Conservation (phyloP, 1,284 basidiomycete species). For the Xerocomus cyaneibrunnescens region DNA sequence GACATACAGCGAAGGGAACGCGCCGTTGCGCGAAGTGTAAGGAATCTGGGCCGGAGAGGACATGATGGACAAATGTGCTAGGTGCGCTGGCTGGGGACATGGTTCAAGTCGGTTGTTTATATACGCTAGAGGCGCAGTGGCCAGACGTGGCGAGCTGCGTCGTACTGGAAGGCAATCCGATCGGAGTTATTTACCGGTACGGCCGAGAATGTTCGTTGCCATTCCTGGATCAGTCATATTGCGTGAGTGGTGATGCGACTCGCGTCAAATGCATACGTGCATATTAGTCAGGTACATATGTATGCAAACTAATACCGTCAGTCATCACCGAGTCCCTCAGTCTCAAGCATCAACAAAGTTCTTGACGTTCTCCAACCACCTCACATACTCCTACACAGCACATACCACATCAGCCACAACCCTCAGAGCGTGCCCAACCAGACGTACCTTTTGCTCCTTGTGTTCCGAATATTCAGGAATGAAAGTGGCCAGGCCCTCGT, state of each 20-base stretch:
- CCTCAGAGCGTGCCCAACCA: background rate
- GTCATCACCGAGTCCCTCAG: background rate
- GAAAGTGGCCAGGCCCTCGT: conserved; percentile 78
- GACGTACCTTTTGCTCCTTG: conserved; percentile 84
- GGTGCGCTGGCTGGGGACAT: background rate
- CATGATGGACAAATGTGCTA: background rate
- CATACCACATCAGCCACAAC: conserved; percentile 10
- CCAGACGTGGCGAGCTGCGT: background rate
- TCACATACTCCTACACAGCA: conserved; percentile 77
- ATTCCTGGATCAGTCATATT: conserved; percentile 7
- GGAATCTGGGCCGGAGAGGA: background rate
- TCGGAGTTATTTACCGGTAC: background rate
- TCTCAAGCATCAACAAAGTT: conserved; percentile 53
- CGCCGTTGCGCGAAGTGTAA: too few species aligned
- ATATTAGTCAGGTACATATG: conserved; percentile 15
- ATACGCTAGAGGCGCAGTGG: background rate
- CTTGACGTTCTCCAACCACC: conserved; percentile 86
- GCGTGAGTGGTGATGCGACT: conserved; percentile 20
- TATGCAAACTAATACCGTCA: background rate
- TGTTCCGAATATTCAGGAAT: conserved; percentile 81
- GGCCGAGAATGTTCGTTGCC: conserved; percentile 23
- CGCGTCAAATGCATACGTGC: background rate
- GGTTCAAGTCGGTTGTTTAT: conserved; percentile 9
- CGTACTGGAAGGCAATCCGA: background rate
- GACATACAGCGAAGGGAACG: conserved; percentile 24